Conservation (phyloP, 768 basidiomycete species). For the Tricholomella constricta region DNA sequence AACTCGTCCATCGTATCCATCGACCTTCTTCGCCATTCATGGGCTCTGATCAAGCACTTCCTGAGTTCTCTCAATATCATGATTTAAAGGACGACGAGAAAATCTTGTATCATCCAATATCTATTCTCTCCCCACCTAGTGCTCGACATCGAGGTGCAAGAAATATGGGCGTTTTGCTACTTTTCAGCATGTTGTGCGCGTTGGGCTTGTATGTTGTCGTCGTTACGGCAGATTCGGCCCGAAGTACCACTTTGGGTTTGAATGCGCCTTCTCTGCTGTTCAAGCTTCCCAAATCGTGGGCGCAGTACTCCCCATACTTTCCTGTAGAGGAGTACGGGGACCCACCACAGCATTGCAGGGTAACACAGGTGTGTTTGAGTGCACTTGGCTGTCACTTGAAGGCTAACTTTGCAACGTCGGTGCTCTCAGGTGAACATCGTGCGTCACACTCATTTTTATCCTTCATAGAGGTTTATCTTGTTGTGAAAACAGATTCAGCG, state of each 20-base stretch:
- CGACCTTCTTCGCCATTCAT: too few relatives aligned
- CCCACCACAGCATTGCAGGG: conserved; percentile 49
- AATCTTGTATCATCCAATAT: too few relatives aligned
- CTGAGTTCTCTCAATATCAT: not conserved
- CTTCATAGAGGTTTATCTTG: not conserved
- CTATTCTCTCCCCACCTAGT: not conserved
- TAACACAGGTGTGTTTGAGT: conserved; percentile 53
- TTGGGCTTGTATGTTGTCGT: conserved; percentile 2
- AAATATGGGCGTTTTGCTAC: conserved; percentile 6
- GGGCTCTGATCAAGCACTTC: not conserved
- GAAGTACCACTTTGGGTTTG: not conserved
- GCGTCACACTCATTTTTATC: conserved; percentile 24
- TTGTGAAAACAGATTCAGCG: conserved; percentile 76
- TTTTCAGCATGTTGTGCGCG: conserved; percentile 10
- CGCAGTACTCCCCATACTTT: conserved; percentile 62
- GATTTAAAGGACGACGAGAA: not conserved
- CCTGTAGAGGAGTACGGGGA: conserved; percentile 45
- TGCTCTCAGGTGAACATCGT: conserved; percentile 59
- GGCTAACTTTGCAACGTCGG: not conserved
- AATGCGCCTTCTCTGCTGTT: conserved; percentile 1
- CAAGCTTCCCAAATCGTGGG: conserved; percentile 46
- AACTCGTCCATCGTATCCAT: too few relatives aligned
- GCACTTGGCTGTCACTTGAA: not conserved
- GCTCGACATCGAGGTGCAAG: not conserved
- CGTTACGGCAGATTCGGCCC: not conserved